Evolutionary conservation across 2,329 filamentous ascomycete genomes (phyloP), one percentile per base, ranked within the genome.

Genomic region (Colletotrichum sp.): DNA sequence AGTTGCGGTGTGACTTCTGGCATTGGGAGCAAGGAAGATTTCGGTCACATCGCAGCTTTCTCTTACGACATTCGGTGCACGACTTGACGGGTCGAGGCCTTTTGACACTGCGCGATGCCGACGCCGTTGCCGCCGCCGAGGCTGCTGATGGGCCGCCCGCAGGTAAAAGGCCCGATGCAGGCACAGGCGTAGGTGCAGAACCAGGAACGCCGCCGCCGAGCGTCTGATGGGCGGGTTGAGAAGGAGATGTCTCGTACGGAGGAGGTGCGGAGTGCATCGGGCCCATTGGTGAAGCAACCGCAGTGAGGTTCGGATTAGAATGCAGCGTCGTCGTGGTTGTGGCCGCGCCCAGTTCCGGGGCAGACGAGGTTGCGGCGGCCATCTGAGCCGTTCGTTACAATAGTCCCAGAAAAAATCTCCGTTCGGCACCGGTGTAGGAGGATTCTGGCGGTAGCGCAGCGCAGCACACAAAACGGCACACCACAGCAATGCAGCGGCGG

Each of bases 21-120:
- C 90, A 92, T 80, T 92, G 90, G 8, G 89, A 89, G 79, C 90
- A 92, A 6, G 90, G 89, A 59, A 86, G 85, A n/a, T 87, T 84
- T 60, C 90, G 87, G 80, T 92, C 90, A 81, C 90, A 92, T 75
- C 87, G 86, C 7, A 91, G 83, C 81, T 91, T 92, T 79, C 90
- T 87, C 80, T 91, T 91, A 71, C 90, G 86, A 79, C 90, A 91
- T 78, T 90, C 88, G 73, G 88, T 88, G 80, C 89, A 91, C 5
- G 89, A 90, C 80, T 91, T 91, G 77, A 90, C 89, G 5, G 89
- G 89, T 9, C 89, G 83, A 4, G 89, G 88, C 36, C 89, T 85
- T 80, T 90, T 90, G 68, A 90, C 89, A 78, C 88, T 89, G 66
- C 87, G 85, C 64, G 77, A 77, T 36, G 76, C 75, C 57, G 77